A percentile compares a stretch with the other conserved stretches of the same genome.
These are phyloP conservation scores for Phytophthora sansomeana DNA, from an alignment of 352 stramenopile genomes.

Conservation along the genomic window DNA sequence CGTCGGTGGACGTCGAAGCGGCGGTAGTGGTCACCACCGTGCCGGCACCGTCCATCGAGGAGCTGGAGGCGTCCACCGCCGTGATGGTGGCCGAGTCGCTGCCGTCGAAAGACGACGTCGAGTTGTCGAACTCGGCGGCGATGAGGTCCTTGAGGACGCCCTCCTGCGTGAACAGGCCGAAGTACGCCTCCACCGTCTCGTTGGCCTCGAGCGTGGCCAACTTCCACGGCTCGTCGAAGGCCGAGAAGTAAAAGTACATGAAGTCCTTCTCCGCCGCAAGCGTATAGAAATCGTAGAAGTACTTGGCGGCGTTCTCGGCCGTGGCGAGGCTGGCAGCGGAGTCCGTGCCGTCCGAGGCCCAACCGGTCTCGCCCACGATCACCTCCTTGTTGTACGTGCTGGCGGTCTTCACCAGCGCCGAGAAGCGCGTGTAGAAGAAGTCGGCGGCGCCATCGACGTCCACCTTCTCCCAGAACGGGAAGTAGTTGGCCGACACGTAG, in stretches of 20 bases:
- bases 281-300: conserved; percentile 71
- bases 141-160: conserved; percentile 61
- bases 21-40: not conserved
- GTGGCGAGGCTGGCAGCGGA: conserved; percentile 44
- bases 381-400: conserved; percentile 58
- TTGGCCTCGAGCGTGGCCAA: conserved; percentile 53
- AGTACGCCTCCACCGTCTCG: conserved; percentile 76
- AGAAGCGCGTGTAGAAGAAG: conserved; percentile 58
- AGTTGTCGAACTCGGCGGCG: conserved; percentile 46
- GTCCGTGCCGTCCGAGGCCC: conserved; percentile 52
- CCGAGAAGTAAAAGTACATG: conserved; percentile 78
- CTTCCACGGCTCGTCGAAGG: conserved; percentile 74
- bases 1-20: conserved; percentile 1
- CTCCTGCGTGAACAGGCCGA: conserved; percentile 63
- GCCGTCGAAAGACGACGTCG: conserved; percentile 24
- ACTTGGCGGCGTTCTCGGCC: conserved; percentile 49
- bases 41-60: conserved; percentile 1
- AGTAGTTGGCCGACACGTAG: conserved; percentile 69
- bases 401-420: conserved; percentile 40
- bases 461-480: conserved; percentile 74
- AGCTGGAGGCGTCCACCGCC: conserved; percentile 3
- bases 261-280: conserved; percentile 55
- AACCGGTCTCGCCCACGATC: conserved; percentile 77
- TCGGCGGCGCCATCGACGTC: conserved; percentile 43
- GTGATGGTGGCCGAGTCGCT: conserved; percentile 29